phyloP scores from a whole-genome alignment of 75 land plant genomes.

The Chamaecyparis obtusa region DNA sequence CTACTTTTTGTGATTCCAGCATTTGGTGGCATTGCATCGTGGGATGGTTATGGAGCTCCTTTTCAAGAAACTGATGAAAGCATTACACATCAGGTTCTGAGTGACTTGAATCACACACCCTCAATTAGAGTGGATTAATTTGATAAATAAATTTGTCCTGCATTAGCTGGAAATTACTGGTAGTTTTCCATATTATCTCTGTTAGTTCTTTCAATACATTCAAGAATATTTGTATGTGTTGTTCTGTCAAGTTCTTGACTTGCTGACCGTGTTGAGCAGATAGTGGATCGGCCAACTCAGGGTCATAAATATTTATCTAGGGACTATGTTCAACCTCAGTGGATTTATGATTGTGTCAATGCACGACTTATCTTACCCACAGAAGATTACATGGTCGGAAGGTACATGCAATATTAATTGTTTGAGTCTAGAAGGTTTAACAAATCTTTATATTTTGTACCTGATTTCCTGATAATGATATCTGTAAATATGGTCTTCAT shows the following conservation, averaged over 20 bases:
- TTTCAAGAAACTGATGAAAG: constrained; percentile 68
- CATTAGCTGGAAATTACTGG: background rate
- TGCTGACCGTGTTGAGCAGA: constrained; percentile 33
- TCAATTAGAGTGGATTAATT: constrained; percentile 2
- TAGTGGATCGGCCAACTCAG: constrained; percentile 91
- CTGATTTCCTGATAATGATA: too few species aligned
- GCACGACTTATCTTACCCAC: constrained; percentile 73
- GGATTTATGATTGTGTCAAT: constrained; percentile 94
- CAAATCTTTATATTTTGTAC: too few species aligned
- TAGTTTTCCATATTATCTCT: background rate
- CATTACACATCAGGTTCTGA: constrained; percentile 87
- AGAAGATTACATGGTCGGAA: constrained; percentile 71
- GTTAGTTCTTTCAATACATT: background rate
- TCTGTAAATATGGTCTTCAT: too few species aligned
- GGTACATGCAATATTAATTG: too few species aligned
- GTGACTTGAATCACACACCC: background rate
- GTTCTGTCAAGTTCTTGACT: background rate
- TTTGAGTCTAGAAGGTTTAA: too few species aligned
- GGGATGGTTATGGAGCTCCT: constrained; percentile 96
- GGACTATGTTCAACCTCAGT: constrained; percentile 96
- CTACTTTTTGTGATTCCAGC: constrained; percentile 85
- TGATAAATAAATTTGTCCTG: constrained; percentile 6
- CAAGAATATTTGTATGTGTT: background rate
- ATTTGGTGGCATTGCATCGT: constrained; percentile 90
- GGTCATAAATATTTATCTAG: constrained; percentile 76